Base-by-base conservation (phyloP, 768 basidiomycete species). In the Tricholoma sp. region DNA sequence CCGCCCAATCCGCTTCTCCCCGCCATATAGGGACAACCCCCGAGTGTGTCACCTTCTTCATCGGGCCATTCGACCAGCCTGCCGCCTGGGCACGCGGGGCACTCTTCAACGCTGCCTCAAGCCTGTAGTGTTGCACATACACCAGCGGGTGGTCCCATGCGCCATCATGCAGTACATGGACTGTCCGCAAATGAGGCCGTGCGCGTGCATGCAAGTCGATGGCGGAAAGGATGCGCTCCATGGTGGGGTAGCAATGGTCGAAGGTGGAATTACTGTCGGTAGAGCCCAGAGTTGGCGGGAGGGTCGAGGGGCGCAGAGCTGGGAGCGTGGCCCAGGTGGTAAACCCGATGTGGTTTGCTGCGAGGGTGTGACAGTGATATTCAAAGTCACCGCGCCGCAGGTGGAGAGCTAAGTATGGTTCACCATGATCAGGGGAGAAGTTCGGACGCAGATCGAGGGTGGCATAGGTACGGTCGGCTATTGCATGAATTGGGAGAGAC, bases 271-370 rank as follows among this genome's bases (percentile, higher is more conserved):
- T 72, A 9, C 59, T 56, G 54, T 78, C 76, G 11, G 61, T 32
- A 1, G 66, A 61, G 53, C 76, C 66, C 35, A 80, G 70, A n/a
- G 68, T 52, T 5, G 77, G 77, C 2, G 71, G 63, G 50, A 71
- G 62, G 14, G 72, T 64, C 7, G 72, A 68, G 4, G 64, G 31
- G 24, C 61, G 54, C 10, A 80, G 63, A 16, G 63, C 12, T 14
- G 77, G 77, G n/a, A 80, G 73, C 6, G 76, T 78, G 5, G 73
- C 74, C 79, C 77, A 80, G 5, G 78, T 79, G 6, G 76, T 78
- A 66, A 79, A 79, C 9, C 76, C 76, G 9, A 66, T 64, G 22
- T 68, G 66, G 16, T 54, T 63, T 46, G 69, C 59, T 5, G 74
- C 69, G 5, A 79, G 71, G 45, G 57, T 65, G 45, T 70, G 57